Percentiles rank a stretch among this genome's conserved stretches.
phyloP scores from a whole-genome alignment of 164 flowering plant species.

The Magnolia officinalis region DNA sequence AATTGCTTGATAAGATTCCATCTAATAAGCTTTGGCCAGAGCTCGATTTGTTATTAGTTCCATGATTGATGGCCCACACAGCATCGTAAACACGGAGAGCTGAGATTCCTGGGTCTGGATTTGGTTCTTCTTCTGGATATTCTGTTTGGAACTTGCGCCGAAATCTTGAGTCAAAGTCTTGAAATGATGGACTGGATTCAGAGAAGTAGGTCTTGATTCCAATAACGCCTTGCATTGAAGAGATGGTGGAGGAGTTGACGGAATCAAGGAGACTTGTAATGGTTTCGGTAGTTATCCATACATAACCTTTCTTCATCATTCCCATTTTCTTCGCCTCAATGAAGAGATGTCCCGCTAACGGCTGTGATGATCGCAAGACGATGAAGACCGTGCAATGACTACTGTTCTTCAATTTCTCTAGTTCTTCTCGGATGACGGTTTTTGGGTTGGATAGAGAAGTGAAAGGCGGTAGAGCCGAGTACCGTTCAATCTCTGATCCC shows the following conservation, averaged over 20 bases:
- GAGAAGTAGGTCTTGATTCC: conserved; percentile 17
- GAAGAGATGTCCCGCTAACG: conserved; percentile 4
- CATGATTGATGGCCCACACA: conserved; percentile 3
- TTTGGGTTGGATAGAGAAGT: conserved; percentile 1
- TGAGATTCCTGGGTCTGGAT: conserved; percentile 19
- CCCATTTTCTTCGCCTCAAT: conserved; percentile 10
- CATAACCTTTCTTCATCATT: conserved; percentile 30
- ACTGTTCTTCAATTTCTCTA: conserved; percentile 3
- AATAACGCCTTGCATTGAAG: conserved; percentile 24
- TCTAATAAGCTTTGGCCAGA: not conserved
- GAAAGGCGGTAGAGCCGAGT: not conserved
- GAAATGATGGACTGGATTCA: not conserved
- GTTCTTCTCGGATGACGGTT: not conserved
- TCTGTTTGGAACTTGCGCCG: conserved; percentile 8
- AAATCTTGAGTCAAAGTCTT: conserved; percentile 3
- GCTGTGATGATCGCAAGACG: not conserved
- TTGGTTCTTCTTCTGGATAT: conserved; percentile 16
- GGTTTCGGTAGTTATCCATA: conserved; percentile 34
- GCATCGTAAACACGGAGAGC: conserved; percentile 28
- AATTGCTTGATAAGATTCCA: conserved; percentile 11
- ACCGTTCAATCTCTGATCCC: conserved; percentile 5
- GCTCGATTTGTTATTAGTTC: not conserved
- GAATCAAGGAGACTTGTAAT: conserved; percentile 26
- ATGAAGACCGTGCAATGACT: conserved; percentile 15
- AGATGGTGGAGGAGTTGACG: conserved; percentile 9